These are phyloP conservation scores for Kluyveromyces starmeri DNA, from an alignment of 805 yeast species.

Conservation along the genomic window DNA sequence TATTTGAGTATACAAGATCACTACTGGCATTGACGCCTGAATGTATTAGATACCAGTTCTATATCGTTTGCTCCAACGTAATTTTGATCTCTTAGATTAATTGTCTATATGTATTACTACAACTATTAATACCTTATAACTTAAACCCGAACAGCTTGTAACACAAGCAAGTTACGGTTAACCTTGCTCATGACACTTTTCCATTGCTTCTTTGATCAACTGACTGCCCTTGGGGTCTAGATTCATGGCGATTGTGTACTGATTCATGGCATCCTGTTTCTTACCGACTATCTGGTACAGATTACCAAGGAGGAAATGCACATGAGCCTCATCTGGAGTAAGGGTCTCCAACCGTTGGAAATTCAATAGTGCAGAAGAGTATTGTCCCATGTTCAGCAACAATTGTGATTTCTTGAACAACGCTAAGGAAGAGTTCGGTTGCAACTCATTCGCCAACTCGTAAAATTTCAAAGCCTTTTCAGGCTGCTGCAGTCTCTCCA, in stretches of 20 bases:
- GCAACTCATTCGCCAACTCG: constrained; percentile 71
- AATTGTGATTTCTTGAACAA: constrained; percentile 83
- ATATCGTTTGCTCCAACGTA: too few species aligned
- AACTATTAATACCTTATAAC: too few species aligned
- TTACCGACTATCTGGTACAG: constrained; percentile 69
- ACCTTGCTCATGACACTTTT: constrained; percentile 32
- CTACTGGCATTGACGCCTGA: too few species aligned
- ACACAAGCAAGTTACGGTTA: too few species aligned
- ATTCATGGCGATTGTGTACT: constrained; percentile 81
- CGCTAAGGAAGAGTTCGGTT: constrained; percentile 80
- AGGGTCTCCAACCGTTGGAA: constrained; percentile 63
- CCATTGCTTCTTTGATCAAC: constrained; percentile 77
- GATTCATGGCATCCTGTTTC: constrained; percentile 69
- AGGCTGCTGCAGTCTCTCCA: constrained; percentile 63
- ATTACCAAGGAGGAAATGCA: constrained; percentile 83
- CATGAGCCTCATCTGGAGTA: constrained; percentile 93
- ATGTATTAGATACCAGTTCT: too few species aligned
- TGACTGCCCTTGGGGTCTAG: constrained; percentile 90
- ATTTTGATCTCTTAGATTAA: neutral
- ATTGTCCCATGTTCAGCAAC: constrained; percentile 60
- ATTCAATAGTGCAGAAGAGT: constrained; percentile 60
- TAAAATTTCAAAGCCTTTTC: constrained; percentile 74
- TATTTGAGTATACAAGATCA: constrained; percentile 1
- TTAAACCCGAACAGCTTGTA: too few species aligned
- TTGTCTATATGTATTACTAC: neutral